A percentile compares a stretch with the other conserved stretches of the same genome.
Evolutionary conservation across 2,329 filamentous ascomycete species (phyloP).

Genomic region (Pleomassaria siparia): DNA sequence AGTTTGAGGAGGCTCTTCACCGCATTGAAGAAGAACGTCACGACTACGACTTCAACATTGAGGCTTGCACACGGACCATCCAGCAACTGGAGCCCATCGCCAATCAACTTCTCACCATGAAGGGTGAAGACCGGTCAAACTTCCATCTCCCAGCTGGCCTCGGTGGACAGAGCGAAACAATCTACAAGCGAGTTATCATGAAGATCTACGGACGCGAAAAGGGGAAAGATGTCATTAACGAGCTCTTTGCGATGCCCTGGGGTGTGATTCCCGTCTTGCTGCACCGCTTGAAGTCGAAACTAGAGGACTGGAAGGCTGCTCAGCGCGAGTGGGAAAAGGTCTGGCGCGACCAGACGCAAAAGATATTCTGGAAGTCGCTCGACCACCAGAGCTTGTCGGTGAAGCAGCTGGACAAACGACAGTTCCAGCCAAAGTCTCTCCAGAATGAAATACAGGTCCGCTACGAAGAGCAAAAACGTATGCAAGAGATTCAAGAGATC

Average conservation of each 20-base stretch:
- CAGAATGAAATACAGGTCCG: conserved; percentile 89
- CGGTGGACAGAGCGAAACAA: conserved; percentile 90
- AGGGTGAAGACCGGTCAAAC: conserved; percentile 65
- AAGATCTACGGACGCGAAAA: conserved; percentile 90
- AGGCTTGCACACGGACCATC: conserved; percentile 91
- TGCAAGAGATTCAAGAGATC: conserved; percentile 61
- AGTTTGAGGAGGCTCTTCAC: conserved; percentile 90
- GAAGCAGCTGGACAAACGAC: conserved; percentile 86
- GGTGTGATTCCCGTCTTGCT: conserved; percentile 87
- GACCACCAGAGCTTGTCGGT: conserved; percentile 94
- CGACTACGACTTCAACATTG: conserved; percentile 98
- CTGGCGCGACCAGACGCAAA: conserved; percentile 93
- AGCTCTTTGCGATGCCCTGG: conserved; percentile 82
- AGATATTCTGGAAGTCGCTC: conserved; percentile 92
- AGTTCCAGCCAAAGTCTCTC: conserved; percentile 85
- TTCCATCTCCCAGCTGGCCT: conserved; percentile 83
- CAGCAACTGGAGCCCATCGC: conserved; percentile 94
- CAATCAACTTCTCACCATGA: conserved; percentile 83
- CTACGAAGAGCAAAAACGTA: conserved; percentile 83
- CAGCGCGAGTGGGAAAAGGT: conserved; percentile 99
- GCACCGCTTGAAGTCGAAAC: conserved; percentile 88
- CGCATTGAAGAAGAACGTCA: conserved; percentile 97
- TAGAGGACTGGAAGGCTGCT: conserved; percentile 96
- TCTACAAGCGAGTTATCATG: conserved; percentile 95
- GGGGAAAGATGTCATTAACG: conserved; percentile 80